Percentiles rank a stretch among this genome's conserved stretches.
Conservation (phyloP, 345 rosid species). For the Citrus australasica region DNA sequence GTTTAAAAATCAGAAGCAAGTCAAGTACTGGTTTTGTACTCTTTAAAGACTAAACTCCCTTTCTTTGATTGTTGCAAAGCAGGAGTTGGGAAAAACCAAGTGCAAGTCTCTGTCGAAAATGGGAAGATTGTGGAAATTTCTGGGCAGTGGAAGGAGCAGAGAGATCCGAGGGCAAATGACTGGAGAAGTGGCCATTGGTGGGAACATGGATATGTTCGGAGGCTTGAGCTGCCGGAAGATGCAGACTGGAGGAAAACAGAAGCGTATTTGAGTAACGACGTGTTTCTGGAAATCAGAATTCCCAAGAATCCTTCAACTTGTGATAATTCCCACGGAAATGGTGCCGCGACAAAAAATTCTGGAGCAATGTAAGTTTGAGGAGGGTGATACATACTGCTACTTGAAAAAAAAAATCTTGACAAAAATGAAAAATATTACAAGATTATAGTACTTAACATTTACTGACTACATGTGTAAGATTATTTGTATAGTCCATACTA, state of each 20-base stretch:
- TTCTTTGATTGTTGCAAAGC: constrained; percentile 22
- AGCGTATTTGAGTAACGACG: constrained; percentile 37
- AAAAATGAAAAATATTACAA: background rate
- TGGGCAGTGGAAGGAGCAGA: constrained; percentile 62
- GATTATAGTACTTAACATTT: background rate
- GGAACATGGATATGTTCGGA: constrained; percentile 75
- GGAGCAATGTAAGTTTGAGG: background rate
- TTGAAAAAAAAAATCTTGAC: background rate
- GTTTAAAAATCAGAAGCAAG: background rate
- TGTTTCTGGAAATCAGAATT: constrained; percentile 56
- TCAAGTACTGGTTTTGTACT: background rate
- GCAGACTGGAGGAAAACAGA: constrained; percentile 58
- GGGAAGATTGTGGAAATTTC: constrained; percentile 75
- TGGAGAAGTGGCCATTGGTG: constrained; percentile 88
- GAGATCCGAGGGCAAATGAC: constrained; percentile 41
- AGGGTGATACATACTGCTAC: background rate
- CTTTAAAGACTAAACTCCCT: background rate
- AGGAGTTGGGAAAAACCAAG: constrained; percentile 46
- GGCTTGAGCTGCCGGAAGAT: constrained; percentile 83
- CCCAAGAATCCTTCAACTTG: constrained; percentile 33
- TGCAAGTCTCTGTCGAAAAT: constrained; percentile 46
- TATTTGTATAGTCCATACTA: background rate
- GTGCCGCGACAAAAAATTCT: constrained; percentile 1
- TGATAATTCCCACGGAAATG: constrained; percentile 14
- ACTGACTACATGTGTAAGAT: background rate